Conservation (phyloP, 306 rosid species). For the Sophora flavescens region DNA sequence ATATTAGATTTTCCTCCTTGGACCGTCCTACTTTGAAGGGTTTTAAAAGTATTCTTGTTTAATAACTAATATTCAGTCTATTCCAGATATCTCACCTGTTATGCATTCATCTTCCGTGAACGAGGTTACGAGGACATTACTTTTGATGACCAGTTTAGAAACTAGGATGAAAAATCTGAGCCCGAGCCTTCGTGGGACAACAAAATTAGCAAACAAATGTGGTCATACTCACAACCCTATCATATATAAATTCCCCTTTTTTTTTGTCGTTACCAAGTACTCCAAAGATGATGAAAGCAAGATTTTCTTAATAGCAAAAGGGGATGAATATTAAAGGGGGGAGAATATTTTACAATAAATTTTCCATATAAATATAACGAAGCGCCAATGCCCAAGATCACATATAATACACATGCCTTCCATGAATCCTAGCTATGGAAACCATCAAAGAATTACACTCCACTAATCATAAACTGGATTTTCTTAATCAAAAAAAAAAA, state of each 20-base stretch:
- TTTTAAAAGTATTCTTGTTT: too few relatives aligned
- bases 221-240: too few relatives aligned
- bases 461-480: conserved; percentile 56
- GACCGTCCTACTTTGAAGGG: too few relatives aligned
- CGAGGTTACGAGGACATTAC: not conserved
- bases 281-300: conserved; percentile 10
- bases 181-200: not conserved
- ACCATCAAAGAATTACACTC: conserved; percentile 54
- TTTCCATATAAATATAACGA: conserved; percentile 6
- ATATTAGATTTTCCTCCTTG: too few relatives aligned
- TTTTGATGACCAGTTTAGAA: not conserved
- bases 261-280: too few relatives aligned
- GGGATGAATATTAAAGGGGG: too few relatives aligned
- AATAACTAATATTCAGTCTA: too few relatives aligned
- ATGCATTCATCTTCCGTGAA: not conserved
- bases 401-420: conserved; percentile 45
- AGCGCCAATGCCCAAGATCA: conserved; percentile 22
- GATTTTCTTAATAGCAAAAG: conserved; percentile 2
- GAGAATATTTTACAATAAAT: not conserved
- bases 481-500: conserved; percentile 30
- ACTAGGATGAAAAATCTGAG: not conserved
- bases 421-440: conserved; percentile 42
- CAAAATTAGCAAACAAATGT: not conserved
- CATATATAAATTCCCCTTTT: too few relatives aligned
- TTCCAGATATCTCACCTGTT: not conserved